Conservation (phyloP, 2,329 filamentous ascomycete species). For the Chalaropsis thielavioides region DNA sequence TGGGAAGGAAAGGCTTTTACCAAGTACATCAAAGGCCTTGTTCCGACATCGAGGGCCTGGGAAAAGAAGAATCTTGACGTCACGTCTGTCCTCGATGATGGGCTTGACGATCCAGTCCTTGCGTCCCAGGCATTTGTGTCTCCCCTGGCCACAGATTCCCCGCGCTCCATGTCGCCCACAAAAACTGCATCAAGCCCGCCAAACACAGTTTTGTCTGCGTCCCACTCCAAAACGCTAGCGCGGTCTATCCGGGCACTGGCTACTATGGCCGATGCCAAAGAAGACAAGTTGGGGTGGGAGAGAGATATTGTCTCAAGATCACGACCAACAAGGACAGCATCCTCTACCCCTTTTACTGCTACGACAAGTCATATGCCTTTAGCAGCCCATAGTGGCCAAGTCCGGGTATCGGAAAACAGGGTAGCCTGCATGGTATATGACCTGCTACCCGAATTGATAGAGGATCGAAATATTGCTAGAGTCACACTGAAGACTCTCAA, state of each 20-base stretch:
- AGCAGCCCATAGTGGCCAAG: neutral
- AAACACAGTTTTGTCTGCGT: neutral
- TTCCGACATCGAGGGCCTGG: slow-evolving; percentile 3
- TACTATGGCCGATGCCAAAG: neutral
- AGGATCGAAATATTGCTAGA: neutral
- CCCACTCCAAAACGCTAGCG: neutral
- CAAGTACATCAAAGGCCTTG: slow-evolving; percentile 30
- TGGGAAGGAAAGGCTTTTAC: slow-evolving; percentile 36
- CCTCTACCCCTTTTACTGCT: neutral
- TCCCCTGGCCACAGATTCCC: neutral
- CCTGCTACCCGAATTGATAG: slow-evolving; percentile 7
- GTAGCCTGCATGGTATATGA: slow-evolving; percentile 3
- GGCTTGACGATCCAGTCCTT: slow-evolving; percentile 16
- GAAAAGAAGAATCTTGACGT: slow-evolving; percentile 11
- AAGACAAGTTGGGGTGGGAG: neutral
- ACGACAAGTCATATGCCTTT: neutral
- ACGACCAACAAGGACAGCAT: neutral
- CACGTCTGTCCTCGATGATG: slow-evolving; percentile 23
- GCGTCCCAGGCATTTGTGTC: neutral
- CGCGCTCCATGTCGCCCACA: neutral
- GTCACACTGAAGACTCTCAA: slow-evolving; percentile 3
- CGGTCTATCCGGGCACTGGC: neutral
- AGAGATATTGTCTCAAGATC: neutral
- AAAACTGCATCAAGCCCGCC: neutral
- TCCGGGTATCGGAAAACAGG: neutral